A percentile compares a stretch with the other conserved stretches of the same genome.
Evolutionary conservation across 371 early-diverging fungal species (phyloP).

Genomic region (Parasitella parasitica): DNA sequence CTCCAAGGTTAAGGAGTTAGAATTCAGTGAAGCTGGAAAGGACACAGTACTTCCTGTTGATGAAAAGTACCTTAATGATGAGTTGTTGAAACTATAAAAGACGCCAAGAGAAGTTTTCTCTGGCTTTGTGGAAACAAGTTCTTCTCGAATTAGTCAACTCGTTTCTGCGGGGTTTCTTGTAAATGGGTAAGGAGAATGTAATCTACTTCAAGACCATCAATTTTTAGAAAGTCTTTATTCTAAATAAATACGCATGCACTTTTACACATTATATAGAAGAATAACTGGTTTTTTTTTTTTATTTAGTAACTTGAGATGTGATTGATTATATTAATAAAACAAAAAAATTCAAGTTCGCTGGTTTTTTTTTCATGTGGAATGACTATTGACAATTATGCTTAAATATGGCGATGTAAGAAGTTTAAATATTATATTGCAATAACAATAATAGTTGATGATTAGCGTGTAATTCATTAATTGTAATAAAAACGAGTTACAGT

Average conservation of each 20-base stretch:
- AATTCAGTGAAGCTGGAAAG: slow-evolving; percentile 12
- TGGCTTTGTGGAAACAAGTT: slow-evolving; percentile 13
- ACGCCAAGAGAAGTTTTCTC: slow-evolving; percentile 12
- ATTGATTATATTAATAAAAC: background rate
- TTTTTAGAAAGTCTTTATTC: background rate
- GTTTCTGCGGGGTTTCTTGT: slow-evolving; percentile 14
- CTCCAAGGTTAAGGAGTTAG: slow-evolving; percentile 9
- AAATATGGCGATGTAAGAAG: background rate
- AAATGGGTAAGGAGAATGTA: slow-evolving; percentile 14
- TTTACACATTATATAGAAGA: background rate
- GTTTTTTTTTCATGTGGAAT: slow-evolving; percentile 9
- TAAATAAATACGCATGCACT: background rate
- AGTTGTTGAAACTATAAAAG: slow-evolving; percentile 17
- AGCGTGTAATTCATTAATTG: slow-evolving; percentile 2
- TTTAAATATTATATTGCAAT: slow-evolving; percentile 9
- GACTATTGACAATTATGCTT: slow-evolving; percentile 2
- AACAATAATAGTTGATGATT: slow-evolving; percentile 10
- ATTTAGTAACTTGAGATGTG: background rate
- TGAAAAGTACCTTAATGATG: slow-evolving; percentile 14
- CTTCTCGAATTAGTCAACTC: slow-evolving; percentile 12
- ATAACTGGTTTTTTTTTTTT: background rate
- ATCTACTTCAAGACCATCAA: background rate
- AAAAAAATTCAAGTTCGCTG: slow-evolving; percentile 1
- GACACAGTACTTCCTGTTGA: slow-evolving; percentile 13
- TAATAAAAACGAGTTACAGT: slow-evolving; percentile 12